Evolutionary conservation across 306 rosid genomes (phyloP), one percentile per base, ranked within the genome.

Genomic region (Fagus crenata): DNA sequence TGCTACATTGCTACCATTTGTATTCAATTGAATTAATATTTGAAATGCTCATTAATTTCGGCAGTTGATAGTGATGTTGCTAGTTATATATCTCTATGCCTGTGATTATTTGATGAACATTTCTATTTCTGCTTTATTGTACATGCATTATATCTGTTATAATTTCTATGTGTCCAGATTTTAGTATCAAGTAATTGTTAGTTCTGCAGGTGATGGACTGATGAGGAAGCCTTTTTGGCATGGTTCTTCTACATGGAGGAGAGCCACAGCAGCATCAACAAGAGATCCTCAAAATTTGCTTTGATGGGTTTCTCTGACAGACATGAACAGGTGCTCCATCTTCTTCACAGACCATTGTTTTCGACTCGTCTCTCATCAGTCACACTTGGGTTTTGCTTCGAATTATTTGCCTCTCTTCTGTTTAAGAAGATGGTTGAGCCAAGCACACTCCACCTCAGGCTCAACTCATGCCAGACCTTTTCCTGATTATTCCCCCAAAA

Each of bases 401-500:
- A 73, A 49, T 49, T 53, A 49, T 41, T 77, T 80, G 2, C 79
- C 80, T 71, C 75, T 74, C 42, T 71, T 59, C 3, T 63, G 71
- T 35, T 69, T 49, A 56, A 54, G 69, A 71, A 82, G 75, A 70
- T 76, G 76, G 74, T 53, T 67, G 53, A 85, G 51, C 73, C 71
- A 58, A 33, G 73, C 41, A 53, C 46, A 72, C 58, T 81, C 83
- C 49, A 77, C 76, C 67, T 75, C 77, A 46, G 70, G 68, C 77
- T 77, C 89, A 72, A 75, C 85, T 53, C 79, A 65, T 80, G 65
- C 81, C 41, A 87, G 98, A 75, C 93, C 95, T 22, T 93, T 93
- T 73, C 98, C 98, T 53, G 93, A 91, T 75, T 93, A 89, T 84
- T 89, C 98, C 31, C 97, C 92, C 0, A 87, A 86, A 63, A 93